Conservation (phyloP, 2,329 filamentous ascomycete species). For the Monosporascus sp. region DNA sequence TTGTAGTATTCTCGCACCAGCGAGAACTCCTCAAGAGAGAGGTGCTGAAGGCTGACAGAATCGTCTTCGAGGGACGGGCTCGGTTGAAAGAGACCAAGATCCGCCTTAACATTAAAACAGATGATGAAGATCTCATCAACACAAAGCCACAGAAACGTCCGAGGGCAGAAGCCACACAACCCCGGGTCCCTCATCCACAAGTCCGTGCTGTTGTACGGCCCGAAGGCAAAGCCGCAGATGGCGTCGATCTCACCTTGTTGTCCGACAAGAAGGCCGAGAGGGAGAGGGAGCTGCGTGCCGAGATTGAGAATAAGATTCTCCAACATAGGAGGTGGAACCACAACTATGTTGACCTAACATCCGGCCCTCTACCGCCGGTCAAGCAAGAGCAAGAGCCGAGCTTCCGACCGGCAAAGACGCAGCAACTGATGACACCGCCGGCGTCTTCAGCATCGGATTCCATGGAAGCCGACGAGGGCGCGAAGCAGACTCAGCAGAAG, state of each 20-base stretch:
- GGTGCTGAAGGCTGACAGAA: constrained; percentile 66
- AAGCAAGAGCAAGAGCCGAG: constrained; percentile 58
- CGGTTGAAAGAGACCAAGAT: constrained; percentile 85
- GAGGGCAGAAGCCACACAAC: constrained; percentile 57
- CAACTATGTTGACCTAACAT: constrained; percentile 82
- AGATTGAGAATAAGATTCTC: constrained; percentile 80
- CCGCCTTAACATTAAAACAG: constrained; percentile 80
- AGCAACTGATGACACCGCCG: constrained; percentile 63
- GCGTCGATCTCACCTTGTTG: constrained; percentile 68
- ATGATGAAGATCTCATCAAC: constrained; percentile 90
- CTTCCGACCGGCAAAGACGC: constrained; percentile 68
- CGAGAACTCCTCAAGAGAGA: constrained; percentile 78
- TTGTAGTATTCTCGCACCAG: constrained; percentile 71
- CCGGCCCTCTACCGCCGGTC: constrained; percentile 76
- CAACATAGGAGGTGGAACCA: constrained; percentile 92
- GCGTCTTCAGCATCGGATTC: constrained; percentile 50
- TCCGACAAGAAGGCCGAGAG: constrained; percentile 75
- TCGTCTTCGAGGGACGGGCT: constrained; percentile 76
- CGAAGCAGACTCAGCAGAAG: constrained; percentile 27
- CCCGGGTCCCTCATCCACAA: constrained; percentile 54
- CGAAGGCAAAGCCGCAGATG: constrained; percentile 65
- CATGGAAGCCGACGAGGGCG: constrained; percentile 50
- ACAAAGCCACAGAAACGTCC: constrained; percentile 71
- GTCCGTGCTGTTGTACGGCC: constrained; percentile 65
- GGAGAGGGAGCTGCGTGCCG: constrained; percentile 71